Evolutionary conservation across 768 basidiomycete species (phyloP), one percentile per base, ranked within the genome.

Genomic region (Lentinula boryana): DNA sequence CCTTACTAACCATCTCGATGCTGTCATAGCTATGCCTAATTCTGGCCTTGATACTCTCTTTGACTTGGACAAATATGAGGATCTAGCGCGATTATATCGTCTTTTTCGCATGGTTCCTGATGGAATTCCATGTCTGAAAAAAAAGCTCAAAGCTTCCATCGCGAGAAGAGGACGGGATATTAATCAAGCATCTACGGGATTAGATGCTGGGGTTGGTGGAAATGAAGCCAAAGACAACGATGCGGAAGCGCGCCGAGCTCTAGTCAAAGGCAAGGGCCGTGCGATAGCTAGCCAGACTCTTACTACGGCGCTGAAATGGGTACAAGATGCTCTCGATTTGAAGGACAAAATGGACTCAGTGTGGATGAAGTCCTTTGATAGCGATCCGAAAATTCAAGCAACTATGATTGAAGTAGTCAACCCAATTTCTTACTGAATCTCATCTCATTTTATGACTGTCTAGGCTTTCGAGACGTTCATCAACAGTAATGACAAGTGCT

Each of bases 391-490:
- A 2, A 65, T 98, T 3, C 94, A 95, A 72, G 87, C 84, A 61
- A 79, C 86, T 9, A 75, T 97, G 38, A 92, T 94, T 65, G 93
- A 95, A 77, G 97, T 95, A 71, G 58, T 16, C 6, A 78, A 68
- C n/a, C 4, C 56, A 21, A 33, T 3, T 31, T 62, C 36, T 40
- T 15, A 7, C 10, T 44, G 50, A 18, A 48, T 9, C 13, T 36
- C 40, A 59, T 6, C 57, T 33, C 50, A 13, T 23, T 13, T 33
- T 43, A n/a, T 16, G n/a, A 35, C 23, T 51, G 5, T 55, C 33
- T 64, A 99, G 96, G 95, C 95, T 0, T 98, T 98, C 69, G 87
- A 89, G 72, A 81, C 85, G 1, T 97, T 98, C 71, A 85, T 98
- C 69, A 98, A 98, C 74, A 74, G 79, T 21, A 93, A 97, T 67